A percentile compares a stretch with the other conserved stretches of the same genome.
These are phyloP conservation scores for Candida stauntonica DNA, from an alignment of 805 yeast genomes.

Conservation along the genomic window DNA sequence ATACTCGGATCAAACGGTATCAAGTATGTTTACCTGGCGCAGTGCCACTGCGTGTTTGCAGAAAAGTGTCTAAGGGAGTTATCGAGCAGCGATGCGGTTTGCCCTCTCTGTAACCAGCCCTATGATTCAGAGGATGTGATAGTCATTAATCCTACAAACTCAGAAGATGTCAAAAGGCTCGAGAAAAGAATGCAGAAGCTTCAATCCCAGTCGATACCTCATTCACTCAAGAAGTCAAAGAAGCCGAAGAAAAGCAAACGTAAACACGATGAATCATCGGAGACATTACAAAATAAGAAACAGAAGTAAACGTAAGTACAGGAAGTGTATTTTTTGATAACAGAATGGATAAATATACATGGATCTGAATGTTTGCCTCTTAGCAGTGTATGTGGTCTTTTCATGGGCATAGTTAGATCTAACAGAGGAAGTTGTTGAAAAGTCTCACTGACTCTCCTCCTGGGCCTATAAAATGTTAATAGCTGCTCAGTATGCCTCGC, in stretches of 20 bases:
- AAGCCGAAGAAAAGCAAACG: conserved; percentile 18
- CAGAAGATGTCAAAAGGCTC: conserved; percentile 20
- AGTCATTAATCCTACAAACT: conserved; percentile 30
- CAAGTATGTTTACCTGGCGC: conserved; percentile 41
- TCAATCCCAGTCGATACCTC: conserved; percentile 28
- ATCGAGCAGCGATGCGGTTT: conserved; percentile 16
- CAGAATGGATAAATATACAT: too few species aligned
- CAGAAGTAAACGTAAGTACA: too few species aligned
- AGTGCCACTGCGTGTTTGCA: conserved; percentile 42
- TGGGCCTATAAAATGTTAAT: not conserved
- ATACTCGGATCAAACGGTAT: conserved; percentile 33
- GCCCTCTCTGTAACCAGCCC: conserved; percentile 39
- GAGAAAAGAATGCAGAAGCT: conserved; percentile 26
- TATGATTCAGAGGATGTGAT: conserved; percentile 32
- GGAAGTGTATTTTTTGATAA: too few species aligned
- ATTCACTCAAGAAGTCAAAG: conserved; percentile 32
- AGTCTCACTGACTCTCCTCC: conserved; percentile 3
- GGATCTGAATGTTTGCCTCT: too few species aligned
- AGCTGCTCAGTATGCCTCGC: too few species aligned
- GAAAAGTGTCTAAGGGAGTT: conserved; percentile 29
- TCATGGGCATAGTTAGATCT: not conserved
- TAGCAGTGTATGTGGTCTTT: too few species aligned
- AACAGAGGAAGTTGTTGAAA: too few species aligned
- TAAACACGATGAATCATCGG: conserved; percentile 2
- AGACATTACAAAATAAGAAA: too few species aligned